phyloP scores from a whole-genome alignment of 805 yeast genomes.

The Kazachstania africana region DNA sequence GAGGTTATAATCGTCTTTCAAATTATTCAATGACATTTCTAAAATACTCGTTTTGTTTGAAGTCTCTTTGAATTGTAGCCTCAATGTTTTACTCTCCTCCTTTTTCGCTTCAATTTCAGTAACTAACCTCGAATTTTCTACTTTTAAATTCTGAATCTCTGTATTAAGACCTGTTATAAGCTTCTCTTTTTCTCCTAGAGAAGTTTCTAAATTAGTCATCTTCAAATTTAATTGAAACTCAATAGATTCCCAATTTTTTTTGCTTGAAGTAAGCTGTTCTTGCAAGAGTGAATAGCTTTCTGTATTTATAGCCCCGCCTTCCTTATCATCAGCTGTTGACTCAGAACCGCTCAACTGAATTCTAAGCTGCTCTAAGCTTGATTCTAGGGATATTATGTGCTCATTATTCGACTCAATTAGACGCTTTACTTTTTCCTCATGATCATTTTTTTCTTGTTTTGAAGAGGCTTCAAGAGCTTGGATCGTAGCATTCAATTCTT shows the following conservation, averaged over 20 bases:
- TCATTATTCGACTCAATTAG: conserved; percentile 23
- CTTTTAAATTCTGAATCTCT: conserved; percentile 2
- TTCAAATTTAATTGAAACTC: conserved; percentile 52
- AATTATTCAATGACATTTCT: conserved; percentile 3
- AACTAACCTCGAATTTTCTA: conserved; percentile 4
- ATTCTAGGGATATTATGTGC: conserved; percentile 53
- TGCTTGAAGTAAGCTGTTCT: conserved; percentile 61
- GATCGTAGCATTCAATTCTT: conserved; percentile 12
- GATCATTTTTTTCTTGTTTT: conserved; percentile 6
- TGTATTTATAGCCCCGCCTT: background rate
- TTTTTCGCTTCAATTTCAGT: conserved; percentile 3
- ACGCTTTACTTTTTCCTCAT: conserved; percentile 14
- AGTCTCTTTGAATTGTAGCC: background rate
- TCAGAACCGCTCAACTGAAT: conserved; percentile 29
- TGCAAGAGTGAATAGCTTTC: conserved; percentile 36
- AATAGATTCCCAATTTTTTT: conserved; percentile 72
- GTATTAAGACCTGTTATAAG: conserved; percentile 1
- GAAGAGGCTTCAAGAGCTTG: conserved; percentile 2
- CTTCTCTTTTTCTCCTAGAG: background rate
- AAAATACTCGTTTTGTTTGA: background rate
- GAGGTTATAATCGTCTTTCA: conserved; percentile 19
- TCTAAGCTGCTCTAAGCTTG: conserved; percentile 56
- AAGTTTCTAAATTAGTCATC: conserved; percentile 16
- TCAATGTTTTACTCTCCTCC: background rate
- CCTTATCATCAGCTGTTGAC: conserved; percentile 6